Conservation (phyloP, 768 basidiomycete genomes). For the Lyophyllum atratum region DNA sequence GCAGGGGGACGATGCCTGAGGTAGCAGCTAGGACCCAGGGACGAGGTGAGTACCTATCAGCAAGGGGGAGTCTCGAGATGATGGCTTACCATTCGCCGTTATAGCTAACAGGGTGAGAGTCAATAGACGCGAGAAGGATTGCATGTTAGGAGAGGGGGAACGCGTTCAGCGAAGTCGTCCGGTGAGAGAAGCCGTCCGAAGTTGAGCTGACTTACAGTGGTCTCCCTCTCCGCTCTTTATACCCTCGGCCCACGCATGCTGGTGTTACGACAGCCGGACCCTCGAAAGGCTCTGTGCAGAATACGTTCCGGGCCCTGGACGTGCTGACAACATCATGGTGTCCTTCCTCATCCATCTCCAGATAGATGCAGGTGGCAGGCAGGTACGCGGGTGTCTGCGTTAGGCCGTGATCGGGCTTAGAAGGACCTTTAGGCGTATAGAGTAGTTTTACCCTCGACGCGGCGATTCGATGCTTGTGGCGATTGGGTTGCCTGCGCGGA, state of each 20-base stretch:
- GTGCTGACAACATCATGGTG: conserved; percentile 10
- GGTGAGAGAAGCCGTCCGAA: background rate
- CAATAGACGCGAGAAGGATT: conserved; percentile 8
- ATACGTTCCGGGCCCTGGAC: conserved; percentile 7
- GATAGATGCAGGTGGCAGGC: conserved; percentile 9
- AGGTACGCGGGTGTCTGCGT: conserved; percentile 16
- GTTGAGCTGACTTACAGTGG: background rate
- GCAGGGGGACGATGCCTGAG: conserved; percentile 1
- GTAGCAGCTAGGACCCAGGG: background rate
- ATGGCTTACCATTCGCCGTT: background rate
- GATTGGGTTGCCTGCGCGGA: too few relatives aligned
- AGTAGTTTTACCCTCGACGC: background rate
- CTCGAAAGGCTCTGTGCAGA: background rate
- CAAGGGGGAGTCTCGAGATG: background rate
- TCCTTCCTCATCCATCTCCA: too few relatives aligned
- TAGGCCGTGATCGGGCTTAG: conserved; percentile 18
- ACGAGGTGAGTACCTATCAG: too few relatives aligned
- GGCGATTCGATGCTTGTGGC: background rate
- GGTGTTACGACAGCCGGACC: too few relatives aligned
- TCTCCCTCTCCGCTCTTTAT: background rate
- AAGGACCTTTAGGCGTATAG: conserved; percentile 1
- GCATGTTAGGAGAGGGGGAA: conserved; percentile 1
- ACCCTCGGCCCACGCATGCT: conserved; percentile 1
- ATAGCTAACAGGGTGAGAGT: conserved; percentile 7
- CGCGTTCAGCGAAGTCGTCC: background rate